These are phyloP conservation scores for Arachis stenosperma DNA, from an alignment of 306 rosid species.

Conservation along the genomic window DNA sequence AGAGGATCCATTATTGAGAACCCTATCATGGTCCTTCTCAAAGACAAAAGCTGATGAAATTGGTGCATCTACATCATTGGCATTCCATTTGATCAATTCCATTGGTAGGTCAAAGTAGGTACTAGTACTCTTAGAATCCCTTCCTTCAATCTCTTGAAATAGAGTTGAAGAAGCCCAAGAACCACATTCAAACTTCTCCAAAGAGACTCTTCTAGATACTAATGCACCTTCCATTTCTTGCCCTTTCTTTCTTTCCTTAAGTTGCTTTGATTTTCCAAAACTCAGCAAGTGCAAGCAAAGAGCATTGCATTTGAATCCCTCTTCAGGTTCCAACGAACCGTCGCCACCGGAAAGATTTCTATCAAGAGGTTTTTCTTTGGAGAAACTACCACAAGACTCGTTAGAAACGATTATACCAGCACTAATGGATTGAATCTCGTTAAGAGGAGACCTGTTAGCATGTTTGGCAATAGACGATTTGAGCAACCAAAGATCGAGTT, in stretches of 20 bases:
- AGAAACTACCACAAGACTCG: constrained; percentile 23
- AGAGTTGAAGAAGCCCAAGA: constrained; percentile 73
- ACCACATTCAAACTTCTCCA: constrained; percentile 86
- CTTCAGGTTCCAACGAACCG: constrained; percentile 27
- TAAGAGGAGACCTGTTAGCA: not conserved
- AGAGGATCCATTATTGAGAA: constrained; percentile 50
- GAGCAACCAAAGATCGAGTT: constrained; percentile 59
- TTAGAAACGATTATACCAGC: not conserved
- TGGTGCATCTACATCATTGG: constrained; percentile 59
- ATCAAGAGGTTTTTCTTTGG: constrained; percentile 30
- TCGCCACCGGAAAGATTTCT: constrained; percentile 17
- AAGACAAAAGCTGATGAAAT: constrained; percentile 62
- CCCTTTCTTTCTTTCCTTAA: constrained; percentile 49
- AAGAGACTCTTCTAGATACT: constrained; percentile 64
- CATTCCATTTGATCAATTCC: constrained; percentile 60
- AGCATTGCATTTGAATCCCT: constrained; percentile 67
- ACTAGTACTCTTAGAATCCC: constrained; percentile 36
- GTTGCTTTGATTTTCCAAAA: constrained; percentile 59
- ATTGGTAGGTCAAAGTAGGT: constrained; percentile 75
- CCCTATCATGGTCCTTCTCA: constrained; percentile 56
- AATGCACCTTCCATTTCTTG: constrained; percentile 39
- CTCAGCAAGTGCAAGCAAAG: constrained; percentile 70
- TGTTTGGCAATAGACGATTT: constrained; percentile 37
- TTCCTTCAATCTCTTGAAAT: constrained; percentile 45
- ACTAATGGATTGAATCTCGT: not conserved